These are phyloP conservation scores for Nigrospora osmanthi DNA, from an alignment of 2,329 filamentous ascomycete species.

Conservation along the genomic window DNA sequence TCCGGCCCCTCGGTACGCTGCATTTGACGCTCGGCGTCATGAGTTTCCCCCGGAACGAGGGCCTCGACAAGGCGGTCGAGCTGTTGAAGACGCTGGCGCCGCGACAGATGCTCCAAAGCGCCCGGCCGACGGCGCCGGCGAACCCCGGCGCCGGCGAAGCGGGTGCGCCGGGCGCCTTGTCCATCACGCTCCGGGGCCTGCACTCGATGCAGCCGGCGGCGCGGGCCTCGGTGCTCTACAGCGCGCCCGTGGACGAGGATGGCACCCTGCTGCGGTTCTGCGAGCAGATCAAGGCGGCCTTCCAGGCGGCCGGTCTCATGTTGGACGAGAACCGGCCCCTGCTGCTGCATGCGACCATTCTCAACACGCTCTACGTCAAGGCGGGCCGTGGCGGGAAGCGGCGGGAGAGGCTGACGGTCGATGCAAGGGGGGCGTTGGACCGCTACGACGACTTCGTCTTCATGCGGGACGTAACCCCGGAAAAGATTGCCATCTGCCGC, in stretches of 20 bases:
- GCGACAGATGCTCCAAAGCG: conserved; percentile 28
- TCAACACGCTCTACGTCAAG: conserved; percentile 77
- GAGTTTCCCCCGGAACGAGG: conserved; percentile 50
- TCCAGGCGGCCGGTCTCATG: conserved; percentile 49
- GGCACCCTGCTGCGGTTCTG: conserved; percentile 50
- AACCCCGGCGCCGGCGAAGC: too few species aligned
- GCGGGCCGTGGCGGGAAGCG: conserved; percentile 18
- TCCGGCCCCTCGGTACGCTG: conserved; percentile 71
- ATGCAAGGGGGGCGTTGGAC: conserved; percentile 48
- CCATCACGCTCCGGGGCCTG: conserved; percentile 45
- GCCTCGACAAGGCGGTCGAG: conserved; percentile 31
- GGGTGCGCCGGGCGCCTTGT: conserved; percentile 12
- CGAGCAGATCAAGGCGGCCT: conserved; percentile 41
- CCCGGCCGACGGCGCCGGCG: background rate
- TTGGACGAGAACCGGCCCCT: conserved; percentile 53
- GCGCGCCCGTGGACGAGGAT: conserved; percentile 46
- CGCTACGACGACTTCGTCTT: conserved; percentile 60
- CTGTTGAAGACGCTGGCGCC: conserved; percentile 29
- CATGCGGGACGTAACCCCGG: conserved; percentile 60
- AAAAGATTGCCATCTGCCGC: conserved; percentile 68
- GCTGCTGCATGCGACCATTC: conserved; percentile 73
- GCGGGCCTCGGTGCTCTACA: conserved; percentile 58
- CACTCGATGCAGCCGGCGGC: conserved; percentile 51
- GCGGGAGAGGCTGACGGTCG: conserved; percentile 36
- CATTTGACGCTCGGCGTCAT: conserved; percentile 87